Percentiles rank a stretch among this genome's conserved stretches.
Conservation (phyloP, 225 moss, liverwort and hornwort genomes). For the Neckera pumila region DNA sequence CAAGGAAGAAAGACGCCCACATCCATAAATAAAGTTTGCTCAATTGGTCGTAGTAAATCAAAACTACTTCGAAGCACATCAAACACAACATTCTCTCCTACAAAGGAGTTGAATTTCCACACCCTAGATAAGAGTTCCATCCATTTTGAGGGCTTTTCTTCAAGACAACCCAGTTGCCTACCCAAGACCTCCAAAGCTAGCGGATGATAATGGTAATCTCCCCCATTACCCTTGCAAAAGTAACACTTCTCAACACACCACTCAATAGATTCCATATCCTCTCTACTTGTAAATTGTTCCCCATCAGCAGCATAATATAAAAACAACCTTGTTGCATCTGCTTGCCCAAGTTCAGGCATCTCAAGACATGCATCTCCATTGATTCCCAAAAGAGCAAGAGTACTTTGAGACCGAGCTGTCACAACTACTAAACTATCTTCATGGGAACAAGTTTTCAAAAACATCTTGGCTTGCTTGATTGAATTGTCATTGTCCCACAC, state of each 20-base stretch:
- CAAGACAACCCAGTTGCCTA: not conserved
- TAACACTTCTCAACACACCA: not conserved
- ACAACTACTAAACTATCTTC: not conserved
- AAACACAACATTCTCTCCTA: not conserved
- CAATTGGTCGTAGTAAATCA: not conserved
- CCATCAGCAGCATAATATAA: not conserved
- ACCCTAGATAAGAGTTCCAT: not conserved
- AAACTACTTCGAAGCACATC: not conserved
- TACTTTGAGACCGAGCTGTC: not conserved
- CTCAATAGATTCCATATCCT: not conserved
- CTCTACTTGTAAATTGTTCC: accelerated
- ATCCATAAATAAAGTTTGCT: not conserved
- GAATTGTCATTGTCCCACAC: not conserved
- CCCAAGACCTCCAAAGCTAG: not conserved
- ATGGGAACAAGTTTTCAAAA: not conserved
- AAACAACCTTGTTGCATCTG: not conserved
- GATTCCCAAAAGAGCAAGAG: not conserved
- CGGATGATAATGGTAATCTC: not conserved
- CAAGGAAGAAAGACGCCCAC: accelerated
- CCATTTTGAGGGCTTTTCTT: not conserved
- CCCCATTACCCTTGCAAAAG: not conserved
- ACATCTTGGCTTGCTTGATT: not conserved
- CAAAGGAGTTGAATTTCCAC: accelerated
- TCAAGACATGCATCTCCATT: not conserved
- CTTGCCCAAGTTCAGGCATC: not conserved